Conservation (phyloP, 805 yeast species). For the Wickerhamiella cacticola region DNA sequence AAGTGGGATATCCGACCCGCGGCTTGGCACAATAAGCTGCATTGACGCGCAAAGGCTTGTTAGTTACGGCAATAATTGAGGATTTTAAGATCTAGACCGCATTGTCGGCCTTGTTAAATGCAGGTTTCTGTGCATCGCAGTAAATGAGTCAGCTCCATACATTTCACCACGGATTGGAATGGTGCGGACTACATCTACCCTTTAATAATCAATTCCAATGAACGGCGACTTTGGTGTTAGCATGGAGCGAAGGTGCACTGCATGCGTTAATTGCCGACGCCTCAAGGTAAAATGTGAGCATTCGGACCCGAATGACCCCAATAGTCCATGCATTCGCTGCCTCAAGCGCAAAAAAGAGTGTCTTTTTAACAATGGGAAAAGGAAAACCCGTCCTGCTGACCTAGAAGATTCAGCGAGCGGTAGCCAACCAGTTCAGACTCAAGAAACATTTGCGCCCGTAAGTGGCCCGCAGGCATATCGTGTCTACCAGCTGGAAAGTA, state of each 20-base stretch:
- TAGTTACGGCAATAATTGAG: no score
- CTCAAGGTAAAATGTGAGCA: constrained; percentile 80
- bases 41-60: no score
- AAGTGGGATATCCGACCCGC: background rate
- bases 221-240: constrained; percentile 3
- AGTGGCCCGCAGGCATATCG: constrained; percentile 11
- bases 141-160: background rate
- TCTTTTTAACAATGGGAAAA: constrained; percentile 26
- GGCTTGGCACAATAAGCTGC: background rate
- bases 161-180: background rate
- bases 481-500: constrained; percentile 13
- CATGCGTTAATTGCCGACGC: constrained; percentile 49
- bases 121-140: no score
- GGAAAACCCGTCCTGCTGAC: constrained; percentile 1
- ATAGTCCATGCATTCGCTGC: constrained; percentile 66
- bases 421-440: background rate
- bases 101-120: no score
- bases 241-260: constrained; percentile 19
- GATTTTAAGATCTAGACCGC: no score
- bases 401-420: background rate
- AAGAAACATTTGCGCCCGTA: background rate
- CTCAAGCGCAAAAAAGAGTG: constrained; percentile 50
- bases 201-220: background rate
- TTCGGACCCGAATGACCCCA: constrained; percentile 42
- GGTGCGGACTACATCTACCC: background rate